Conservation (phyloP, 495 filamentous ascomycete genomes). For the Aspergillus cristatus region DNA sequence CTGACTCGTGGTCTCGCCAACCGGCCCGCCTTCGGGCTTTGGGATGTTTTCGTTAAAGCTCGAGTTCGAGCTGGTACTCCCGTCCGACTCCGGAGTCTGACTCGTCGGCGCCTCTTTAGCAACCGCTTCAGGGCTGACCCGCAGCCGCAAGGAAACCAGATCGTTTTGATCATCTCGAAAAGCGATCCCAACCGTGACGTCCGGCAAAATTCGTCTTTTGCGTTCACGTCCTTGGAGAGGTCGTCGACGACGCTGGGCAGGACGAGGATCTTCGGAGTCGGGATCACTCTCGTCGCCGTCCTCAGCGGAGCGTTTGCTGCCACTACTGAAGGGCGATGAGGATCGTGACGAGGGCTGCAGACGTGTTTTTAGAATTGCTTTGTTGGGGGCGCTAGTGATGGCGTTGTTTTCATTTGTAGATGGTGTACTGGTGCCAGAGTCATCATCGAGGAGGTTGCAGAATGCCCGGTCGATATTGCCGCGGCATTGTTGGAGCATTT, state of each 20-base stretch:
- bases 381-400: conserved; percentile 12
- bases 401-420: neutral
- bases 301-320: conserved; percentile 41
- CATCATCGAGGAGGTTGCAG: conserved; percentile 45
- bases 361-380: conserved; percentile 26
- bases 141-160: conserved; percentile 36
- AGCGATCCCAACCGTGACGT: conserved; percentile 39
- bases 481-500: conserved; percentile 49
- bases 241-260: conserved; percentile 21
- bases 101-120: conserved; percentile 5
- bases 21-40: neutral
- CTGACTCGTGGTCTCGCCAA: conserved; percentile 6
- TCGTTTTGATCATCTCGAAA: conserved; percentile 37
- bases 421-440: conserved; percentile 27
- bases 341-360: conserved; percentile 32
- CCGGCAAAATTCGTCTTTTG: conserved; percentile 31
- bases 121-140: conserved; percentile 21
- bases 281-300: conserved; percentile 27
- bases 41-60: neutral
- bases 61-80: neutral
- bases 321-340: conserved; percentile 37
- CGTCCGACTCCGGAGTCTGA: conserved; percentile 2
- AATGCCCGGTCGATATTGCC: conserved; percentile 55
- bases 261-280: conserved; percentile 25
- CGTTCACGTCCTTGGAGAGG: conserved; percentile 12